Conservation (phyloP, 768 basidiomycete genomes). For the Gloeophyllum trabeum region DNA sequence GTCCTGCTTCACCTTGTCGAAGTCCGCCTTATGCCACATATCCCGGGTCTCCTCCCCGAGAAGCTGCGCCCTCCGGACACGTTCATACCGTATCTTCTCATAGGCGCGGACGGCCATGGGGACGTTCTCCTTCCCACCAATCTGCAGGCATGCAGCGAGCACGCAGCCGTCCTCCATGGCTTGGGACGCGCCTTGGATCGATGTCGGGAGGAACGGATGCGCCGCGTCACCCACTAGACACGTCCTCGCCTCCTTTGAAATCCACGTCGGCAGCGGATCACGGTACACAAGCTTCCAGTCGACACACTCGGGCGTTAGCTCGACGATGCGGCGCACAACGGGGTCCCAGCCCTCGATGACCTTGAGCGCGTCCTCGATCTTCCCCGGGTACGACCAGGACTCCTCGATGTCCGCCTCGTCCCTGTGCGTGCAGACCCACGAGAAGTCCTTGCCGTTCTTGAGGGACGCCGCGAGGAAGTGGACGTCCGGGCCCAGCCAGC, state of each 20-base stretch:
- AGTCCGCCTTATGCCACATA: conserved; percentile 12
- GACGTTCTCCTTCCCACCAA: conserved; percentile 8
- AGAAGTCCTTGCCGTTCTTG: conserved; percentile 8
- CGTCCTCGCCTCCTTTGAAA: conserved; percentile 11
- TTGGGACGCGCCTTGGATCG: conserved; percentile 13
- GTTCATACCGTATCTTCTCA: conserved; percentile 10
- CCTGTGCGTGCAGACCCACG: conserved; percentile 14
- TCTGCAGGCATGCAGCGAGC: conserved; percentile 10
- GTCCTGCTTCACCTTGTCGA: conserved; percentile 7
- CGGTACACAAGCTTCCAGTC: conserved; percentile 17
- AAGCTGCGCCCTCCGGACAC: conserved; percentile 6
- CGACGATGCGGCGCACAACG: conserved; percentile 12
- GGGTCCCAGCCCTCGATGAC: conserved; percentile 15
- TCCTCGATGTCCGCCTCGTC: conserved; percentile 13
- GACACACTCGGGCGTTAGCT: conserved; percentile 12
- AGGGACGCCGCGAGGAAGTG: conserved; percentile 12
- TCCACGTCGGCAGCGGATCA: conserved; percentile 15
- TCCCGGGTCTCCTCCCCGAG: conserved; percentile 16
- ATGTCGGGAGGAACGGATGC: conserved; percentile 20
- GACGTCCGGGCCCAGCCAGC: conserved; percentile 12
- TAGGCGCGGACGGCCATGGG: conserved; percentile 9
- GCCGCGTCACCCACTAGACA: conserved; percentile 18
- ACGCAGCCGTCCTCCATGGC: conserved; percentile 15
- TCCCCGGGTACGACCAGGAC: conserved; percentile 12
- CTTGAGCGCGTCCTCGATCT: conserved; percentile 13